Base-by-base conservation (phyloP, 2,329 filamentous ascomycete genomes). In the Beauveria brongniartii region DNA sequence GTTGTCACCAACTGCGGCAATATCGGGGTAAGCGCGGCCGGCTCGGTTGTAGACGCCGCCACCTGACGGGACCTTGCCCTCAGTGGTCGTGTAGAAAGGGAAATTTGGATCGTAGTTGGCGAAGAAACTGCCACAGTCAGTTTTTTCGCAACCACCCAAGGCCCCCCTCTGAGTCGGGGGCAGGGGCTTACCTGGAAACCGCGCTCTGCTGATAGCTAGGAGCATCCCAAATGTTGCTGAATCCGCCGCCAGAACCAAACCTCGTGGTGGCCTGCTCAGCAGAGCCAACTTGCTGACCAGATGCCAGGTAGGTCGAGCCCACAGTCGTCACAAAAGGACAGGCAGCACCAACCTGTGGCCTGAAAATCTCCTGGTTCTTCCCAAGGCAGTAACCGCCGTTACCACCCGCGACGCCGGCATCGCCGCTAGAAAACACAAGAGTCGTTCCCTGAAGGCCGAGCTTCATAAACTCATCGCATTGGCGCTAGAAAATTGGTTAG, bases 291-390 rank as follows among this genome's bases (percentile, higher is more conserved):
- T 72, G 73, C 14, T 72, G 72, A 53, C 72, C 71, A 40, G 69
- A 67, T 24, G 82, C 71, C 66, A 79, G 73, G 0, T 80, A 81
- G 2, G 54, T 56, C 16, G 79, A 78, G 50, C 80, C 80, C 3
- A 82, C 78, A 4, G 77, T 72, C 0, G 77, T 80, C 26, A 82
- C 69, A 67, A 76, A 6, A 76, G 80, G 63, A 75, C 66, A 80
- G 78, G 8, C 61, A 63, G 3, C 76, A 72, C 34, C 70, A 67
- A 1, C 70, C 64, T 65, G 75, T 75, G 68, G 77, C 20, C 65
- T 71, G 60, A 72, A 68, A 30, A 68, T 59, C 62, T 26, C n/a
- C 3, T 22, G 16, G 28, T 53, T 18, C 12, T 47, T n/a, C 2
- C 63, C 67, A 60, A 63, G 37, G 26, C 63, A 64, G 3, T 5